Evolutionary conservation across 1,139 yeast genomes (phyloP).

Genomic region (Blastobotrys raffinosifermentans): DNA sequence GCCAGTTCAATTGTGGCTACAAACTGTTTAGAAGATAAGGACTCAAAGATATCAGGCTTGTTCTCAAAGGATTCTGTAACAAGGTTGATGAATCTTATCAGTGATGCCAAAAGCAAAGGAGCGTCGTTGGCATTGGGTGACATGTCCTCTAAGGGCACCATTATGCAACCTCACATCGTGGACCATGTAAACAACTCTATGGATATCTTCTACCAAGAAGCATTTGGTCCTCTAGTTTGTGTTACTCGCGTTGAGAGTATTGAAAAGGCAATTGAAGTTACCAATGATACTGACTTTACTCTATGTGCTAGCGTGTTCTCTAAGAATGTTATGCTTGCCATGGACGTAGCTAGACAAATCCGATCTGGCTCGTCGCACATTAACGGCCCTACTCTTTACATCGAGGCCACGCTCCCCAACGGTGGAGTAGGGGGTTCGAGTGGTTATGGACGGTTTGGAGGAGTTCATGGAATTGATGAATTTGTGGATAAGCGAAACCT

Average conservation of each 20-base stretch:
- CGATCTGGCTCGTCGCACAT: conserved; percentile 48
- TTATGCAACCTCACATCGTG: conserved; percentile 3
- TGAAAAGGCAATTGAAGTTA: conserved; percentile 57
- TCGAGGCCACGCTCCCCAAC: conserved; percentile 7
- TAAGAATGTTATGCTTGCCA: conserved; percentile 44
- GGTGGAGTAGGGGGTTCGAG: no score
- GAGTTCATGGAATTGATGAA: no score
- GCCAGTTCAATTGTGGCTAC: neutral
- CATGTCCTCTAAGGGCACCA: neutral
- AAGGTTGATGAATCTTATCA: no score
- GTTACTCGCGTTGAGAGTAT: conserved; percentile 58
- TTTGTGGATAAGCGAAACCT: no score
- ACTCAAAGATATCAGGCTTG: no score
- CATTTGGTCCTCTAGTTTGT: conserved; percentile 71
- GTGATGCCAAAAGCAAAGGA: neutral
- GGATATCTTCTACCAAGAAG: no score
- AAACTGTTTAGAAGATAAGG: conserved; percentile 1
- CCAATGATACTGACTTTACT: conserved; percentile 64
- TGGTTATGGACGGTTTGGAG: no score
- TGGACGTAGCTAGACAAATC: conserved; percentile 53
- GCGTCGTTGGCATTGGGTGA: neutral
- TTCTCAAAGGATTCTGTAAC: no score
- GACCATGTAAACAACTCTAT: conserved; percentile 48
- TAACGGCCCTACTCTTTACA: conserved; percentile 8
- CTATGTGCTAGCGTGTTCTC: conserved; percentile 77